phyloP scores from a whole-genome alignment of 2,329 filamentous ascomycete species.

The Endothia cerciana region DNA sequence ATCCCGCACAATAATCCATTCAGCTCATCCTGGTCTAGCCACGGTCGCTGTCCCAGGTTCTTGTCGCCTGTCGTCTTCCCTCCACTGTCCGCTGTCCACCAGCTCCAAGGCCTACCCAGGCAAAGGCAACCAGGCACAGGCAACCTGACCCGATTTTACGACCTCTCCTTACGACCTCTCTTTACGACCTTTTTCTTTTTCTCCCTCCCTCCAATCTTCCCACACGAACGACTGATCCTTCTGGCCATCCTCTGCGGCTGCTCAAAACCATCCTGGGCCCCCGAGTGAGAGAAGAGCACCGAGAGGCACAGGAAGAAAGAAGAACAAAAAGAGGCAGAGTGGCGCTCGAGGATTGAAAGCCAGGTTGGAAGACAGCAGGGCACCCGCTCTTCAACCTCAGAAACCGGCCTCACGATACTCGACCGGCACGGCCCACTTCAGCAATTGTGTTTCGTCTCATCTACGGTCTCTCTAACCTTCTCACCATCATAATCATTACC shows the following conservation, averaged over 20 bases:
- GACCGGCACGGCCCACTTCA: slow-evolving; percentile 27
- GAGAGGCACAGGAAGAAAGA: not conserved
- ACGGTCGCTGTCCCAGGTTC: not conserved
- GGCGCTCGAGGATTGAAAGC: not conserved
- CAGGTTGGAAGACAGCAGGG: slow-evolving; percentile 8
- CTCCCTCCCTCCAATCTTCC: slow-evolving; percentile 17
- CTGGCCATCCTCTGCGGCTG: slow-evolving; percentile 22
- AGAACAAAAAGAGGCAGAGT: not conserved
- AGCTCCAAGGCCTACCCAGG: slow-evolving; percentile 5
- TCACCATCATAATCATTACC: slow-evolving; percentile 21
- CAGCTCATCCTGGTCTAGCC: slow-evolving; percentile 6
- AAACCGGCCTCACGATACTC: slow-evolving; percentile 19
- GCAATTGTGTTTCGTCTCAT: slow-evolving; percentile 28
- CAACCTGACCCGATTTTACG: slow-evolving; percentile 6
- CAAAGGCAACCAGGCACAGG: no score
- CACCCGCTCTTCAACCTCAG: slow-evolving; percentile 15
- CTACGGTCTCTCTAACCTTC: slow-evolving; percentile 19
- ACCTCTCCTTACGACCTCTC: slow-evolving; percentile 7
- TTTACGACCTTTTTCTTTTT: slow-evolving; percentile 9
- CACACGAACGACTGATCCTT: slow-evolving; percentile 18
- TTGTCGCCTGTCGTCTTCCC: not conserved
- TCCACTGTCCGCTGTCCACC: not conserved
- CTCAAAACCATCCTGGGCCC: slow-evolving; percentile 12
- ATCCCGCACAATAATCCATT: slow-evolving; percentile 11
- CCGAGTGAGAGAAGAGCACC: slow-evolving; percentile 3